Base-by-base conservation (phyloP, 2,329 filamentous ascomycete species). In the Cadophora malorum region DNA sequence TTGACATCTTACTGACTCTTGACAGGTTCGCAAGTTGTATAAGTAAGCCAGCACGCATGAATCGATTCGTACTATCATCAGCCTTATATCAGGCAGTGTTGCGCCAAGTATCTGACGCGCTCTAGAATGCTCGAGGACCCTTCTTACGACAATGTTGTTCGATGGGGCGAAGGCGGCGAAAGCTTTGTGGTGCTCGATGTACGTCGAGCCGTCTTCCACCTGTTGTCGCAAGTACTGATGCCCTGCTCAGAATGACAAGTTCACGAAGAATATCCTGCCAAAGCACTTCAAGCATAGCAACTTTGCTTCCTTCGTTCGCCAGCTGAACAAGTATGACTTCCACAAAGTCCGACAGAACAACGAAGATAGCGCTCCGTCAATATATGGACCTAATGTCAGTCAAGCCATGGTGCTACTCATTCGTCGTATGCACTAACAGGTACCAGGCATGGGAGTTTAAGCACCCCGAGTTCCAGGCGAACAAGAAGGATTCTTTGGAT, bases 211-310 rank as follows among this genome's bases (percentile, higher is more conserved):
- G 10, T 41, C 25, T 28, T 31, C 38, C n/a, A 28, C 16, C 23
- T 23, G 23, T 3, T 25, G 28, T 31, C 47, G 45, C 59, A 16
- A 52, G 56, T 65, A 65, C 67, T 77, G 69, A 76, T 72, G 67
- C 66, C 65, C 47, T 59, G 63, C 68, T 31, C 79, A 97, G 95
- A 97, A 96, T 80, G 95, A 98, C 79, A 97, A 97, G 80, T 99
- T 99, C 78, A 98, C 96, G 25, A 97, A 97, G 79, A 91, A 92
- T 49, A 97, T 99, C 75, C 88, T 99, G 19, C 96, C 96, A 2
- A 97, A 98, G 79, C 94, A 98, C 77, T 99, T 99, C 85, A 99
- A 99, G 81, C 96, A 98, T 81, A 97, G 93, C 86, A 97, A 97
- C 79, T 97, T 97, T 82, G 94, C 94, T 38, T 97, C 94, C 80